Evolutionary conservation across 352 stramenopile genomes (phyloP), one percentile per base, ranked within the genome.

Genomic region (Pilasporangium apinafurcum): DNA sequence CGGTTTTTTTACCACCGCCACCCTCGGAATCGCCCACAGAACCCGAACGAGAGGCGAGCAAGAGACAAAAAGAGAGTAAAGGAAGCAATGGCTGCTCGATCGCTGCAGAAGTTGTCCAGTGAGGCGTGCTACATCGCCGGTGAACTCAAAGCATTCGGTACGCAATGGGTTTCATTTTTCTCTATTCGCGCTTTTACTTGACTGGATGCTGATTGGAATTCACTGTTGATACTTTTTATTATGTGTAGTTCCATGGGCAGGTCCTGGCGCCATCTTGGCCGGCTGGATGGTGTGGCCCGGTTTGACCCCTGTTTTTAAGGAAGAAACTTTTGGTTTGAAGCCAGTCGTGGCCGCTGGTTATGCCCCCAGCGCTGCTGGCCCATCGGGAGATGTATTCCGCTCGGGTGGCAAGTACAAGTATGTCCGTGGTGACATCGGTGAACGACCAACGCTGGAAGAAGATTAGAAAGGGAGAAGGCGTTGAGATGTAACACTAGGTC

Each of bases 361-460:
- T 12, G 40, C 42, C 17, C 24, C 41, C 5, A 49, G 59, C 38
- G 44, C 56, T 35, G 25, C 53, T 20, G 22, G 48, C 27, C 51
- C 77, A n/a, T n/a, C n/a, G n/a, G n/a, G n/a, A n/a, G n/a, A n/a
- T n/a, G n/a, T n/a, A 18, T 86, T 90, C 60, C 57, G 57, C 35
- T 48, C 51, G 22, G 49, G 53, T 25, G 75, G 73, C 67, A 87
- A 86, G 79, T 87, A 85, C 74, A 92, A 89, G 59, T 92, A 72
- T 53, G 58, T 79, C 40, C 68, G 69, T 46, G 59, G 33, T 29
- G 79, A 92, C 66, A 73, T 92, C 39, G 79, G 79, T 26, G 79
- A 88, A 59, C 57, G 68, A 46, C 79, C 79, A 17, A 79, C 68
- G 49, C 59, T 87, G 16, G 79, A 86, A 22, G 79, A 88, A 30